These are phyloP conservation scores for Coniochaeta sp. DNA, from an alignment of 2,329 filamentous ascomycete species.

Conservation along the genomic window DNA sequence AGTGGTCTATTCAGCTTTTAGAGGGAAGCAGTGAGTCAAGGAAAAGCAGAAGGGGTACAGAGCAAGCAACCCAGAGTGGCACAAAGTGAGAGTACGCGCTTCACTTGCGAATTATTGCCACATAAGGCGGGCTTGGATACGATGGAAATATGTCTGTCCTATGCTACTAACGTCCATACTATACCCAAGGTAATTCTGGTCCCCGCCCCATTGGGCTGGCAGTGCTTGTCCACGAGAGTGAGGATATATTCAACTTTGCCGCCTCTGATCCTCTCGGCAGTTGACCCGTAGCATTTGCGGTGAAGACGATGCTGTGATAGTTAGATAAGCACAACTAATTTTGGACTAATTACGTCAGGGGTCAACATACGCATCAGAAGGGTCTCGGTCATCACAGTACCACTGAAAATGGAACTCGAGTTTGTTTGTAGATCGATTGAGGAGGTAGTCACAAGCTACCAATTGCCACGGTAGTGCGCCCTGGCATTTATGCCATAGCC, in stretches of 20 bases:
- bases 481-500: constrained; percentile 9
- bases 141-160: too few species aligned
- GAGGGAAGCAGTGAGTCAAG: background rate
- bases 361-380: constrained; percentile 10
- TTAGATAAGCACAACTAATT: background rate
- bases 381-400: constrained; percentile 14
- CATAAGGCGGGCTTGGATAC: background rate
- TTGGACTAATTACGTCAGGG: background rate
- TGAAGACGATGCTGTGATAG: background rate
- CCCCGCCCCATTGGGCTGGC: background rate
- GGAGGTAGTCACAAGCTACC: constrained; percentile 9
- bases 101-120: background rate
- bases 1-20: constrained; percentile 50
- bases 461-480: constrained; percentile 12
- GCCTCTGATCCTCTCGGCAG: background rate
- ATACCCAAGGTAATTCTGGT: background rate
- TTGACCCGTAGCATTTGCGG: background rate
- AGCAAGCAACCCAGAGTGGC: background rate
- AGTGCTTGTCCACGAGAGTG: background rate
- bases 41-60: background rate
- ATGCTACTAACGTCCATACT: background rate
- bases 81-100: background rate
- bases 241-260: background rate
- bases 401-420: constrained; percentile 10
- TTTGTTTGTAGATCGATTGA: background rate